Evolutionary conservation across 2,329 filamentous ascomycete species (phyloP).

Genomic region (Bipolaris victoriae): DNA sequence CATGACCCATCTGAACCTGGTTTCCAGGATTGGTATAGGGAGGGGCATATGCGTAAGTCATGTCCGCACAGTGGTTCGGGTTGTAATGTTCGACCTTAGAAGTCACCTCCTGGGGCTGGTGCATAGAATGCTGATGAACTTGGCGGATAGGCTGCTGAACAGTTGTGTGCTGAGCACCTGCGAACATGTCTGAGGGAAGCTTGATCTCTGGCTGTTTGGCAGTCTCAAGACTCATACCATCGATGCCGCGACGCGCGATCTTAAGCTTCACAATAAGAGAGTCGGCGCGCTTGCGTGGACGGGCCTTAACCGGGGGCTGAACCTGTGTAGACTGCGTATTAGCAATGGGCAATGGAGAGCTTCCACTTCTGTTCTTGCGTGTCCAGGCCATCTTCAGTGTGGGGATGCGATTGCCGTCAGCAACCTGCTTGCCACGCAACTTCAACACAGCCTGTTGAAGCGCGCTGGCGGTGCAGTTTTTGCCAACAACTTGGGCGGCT

Average conservation of each 20-base stretch:
- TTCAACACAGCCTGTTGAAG: constrained; percentile 46
- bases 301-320: neutral
- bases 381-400: constrained; percentile 34
- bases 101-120: neutral
- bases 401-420: constrained; percentile 30
- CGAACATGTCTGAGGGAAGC: too few relatives aligned
- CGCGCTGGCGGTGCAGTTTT: constrained; percentile 33
- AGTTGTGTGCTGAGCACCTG: neutral
- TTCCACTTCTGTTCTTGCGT: constrained; percentile 20
- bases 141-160: neutral
- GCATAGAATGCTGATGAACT: neutral
- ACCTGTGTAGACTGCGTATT: constrained; percentile 12
- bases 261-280: constrained; percentile 21
- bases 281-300: constrained; percentile 16
- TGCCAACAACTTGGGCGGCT: constrained; percentile 34
- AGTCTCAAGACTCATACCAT: constrained; percentile 5
- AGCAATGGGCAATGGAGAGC: constrained; percentile 13
- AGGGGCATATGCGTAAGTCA: neutral
- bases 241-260: neutral
- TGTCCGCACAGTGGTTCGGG: too few relatives aligned
- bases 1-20: neutral
- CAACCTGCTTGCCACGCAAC: constrained; percentile 29
- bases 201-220: neutral
- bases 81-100: neutral
- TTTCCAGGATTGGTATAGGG: neutral